These are phyloP conservation scores for Ramalina peruviana DNA, from an alignment of 495 filamentous ascomycete species.

Conservation along the genomic window DNA sequence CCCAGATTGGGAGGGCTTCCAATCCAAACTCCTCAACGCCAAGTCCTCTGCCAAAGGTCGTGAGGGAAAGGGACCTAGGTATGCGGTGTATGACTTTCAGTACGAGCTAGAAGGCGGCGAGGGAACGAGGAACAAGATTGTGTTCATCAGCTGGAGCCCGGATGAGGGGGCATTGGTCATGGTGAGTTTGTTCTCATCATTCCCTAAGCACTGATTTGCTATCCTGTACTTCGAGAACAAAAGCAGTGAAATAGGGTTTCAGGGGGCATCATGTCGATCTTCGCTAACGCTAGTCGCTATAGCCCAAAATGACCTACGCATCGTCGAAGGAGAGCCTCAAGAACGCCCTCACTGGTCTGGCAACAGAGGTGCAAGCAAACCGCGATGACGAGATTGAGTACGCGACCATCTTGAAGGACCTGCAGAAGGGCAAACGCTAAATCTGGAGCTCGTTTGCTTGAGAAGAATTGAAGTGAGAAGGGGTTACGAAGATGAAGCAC, in stretches of 20 bases:
- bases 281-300: background rate
- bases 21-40: slow-evolving; percentile 60
- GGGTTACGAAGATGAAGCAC: too few relatives aligned
- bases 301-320: slow-evolving; percentile 94
- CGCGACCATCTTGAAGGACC: slow-evolving; percentile 59
- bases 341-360: slow-evolving; percentile 67
- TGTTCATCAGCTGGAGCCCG: slow-evolving; percentile 89
- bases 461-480: too few relatives aligned
- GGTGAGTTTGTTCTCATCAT: slow-evolving; percentile 37
- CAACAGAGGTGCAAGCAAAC: slow-evolving; percentile 81
- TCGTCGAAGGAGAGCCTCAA: slow-evolving; percentile 88
- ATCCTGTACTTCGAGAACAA: too few relatives aligned
- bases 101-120: slow-evolving; percentile 67
- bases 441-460: background rate
- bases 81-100: slow-evolving; percentile 87
- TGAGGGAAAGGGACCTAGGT: slow-evolving; percentile 67
- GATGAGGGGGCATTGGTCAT: slow-evolving; percentile 59
- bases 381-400: slow-evolving; percentile 81
- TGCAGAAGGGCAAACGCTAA: slow-evolving; percentile 56
- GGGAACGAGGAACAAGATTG: slow-evolving; percentile 86
- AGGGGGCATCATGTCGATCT: slow-evolving; percentile 16
- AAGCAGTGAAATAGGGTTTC: background rate
- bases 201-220: background rate
- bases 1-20: slow-evolving; percentile 62
- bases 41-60: slow-evolving; percentile 40